Evolutionary conservation across 345 rosid species (phyloP), one percentile per base, ranked within the genome.

Genomic region (Heritiera fomes): DNA sequence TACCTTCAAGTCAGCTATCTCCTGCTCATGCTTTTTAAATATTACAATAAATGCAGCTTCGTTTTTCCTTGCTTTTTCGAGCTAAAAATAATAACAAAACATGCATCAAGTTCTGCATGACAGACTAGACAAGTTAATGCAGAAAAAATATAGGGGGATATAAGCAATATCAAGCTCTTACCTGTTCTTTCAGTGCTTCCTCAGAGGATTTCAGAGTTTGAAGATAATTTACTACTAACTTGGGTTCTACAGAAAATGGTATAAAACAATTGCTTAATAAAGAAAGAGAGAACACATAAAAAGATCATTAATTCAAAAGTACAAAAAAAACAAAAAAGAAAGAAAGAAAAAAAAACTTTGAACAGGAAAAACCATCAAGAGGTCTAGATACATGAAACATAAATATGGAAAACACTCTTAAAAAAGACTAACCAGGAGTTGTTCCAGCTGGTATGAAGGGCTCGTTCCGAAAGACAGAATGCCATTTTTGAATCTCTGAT

Each of bases 31-130:
- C 85, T 96, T 96, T 1, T 97, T 97, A 83, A 94, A 96, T 75
- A 94, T 92, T 72, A 96, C 98, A 80, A 96, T 94, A 84, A 91
- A 94, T 17, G 99, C 94, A 63, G 98, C 99, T 87, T 96, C 99
- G 85, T 96, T 96, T 84, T 95, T 92, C 92, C 88, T 94, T 18
- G 98, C 97, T 53, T 92, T 89, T 78, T 96, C 98, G 74, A 96
- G 87, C 98, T 96, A 89, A 81, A 71, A 73, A 85, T 78, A 83
- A 61, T 72, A 79, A 79, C 23, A 66, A 75, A 75, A 68, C 34
- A 81, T 11, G 47, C 61, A 70, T 46, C 77, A 77, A 75, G 82
- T 82, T 79, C 56, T 41, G 66, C 46, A 79, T 47, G n/a, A 38
- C 30, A 50, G 17, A n/a, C 13, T 3, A 64, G 13, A 32, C 1